These are phyloP conservation scores for Phytophthora fragariaefolia DNA, from an alignment of 352 stramenopile species.

Conservation along the genomic window DNA sequence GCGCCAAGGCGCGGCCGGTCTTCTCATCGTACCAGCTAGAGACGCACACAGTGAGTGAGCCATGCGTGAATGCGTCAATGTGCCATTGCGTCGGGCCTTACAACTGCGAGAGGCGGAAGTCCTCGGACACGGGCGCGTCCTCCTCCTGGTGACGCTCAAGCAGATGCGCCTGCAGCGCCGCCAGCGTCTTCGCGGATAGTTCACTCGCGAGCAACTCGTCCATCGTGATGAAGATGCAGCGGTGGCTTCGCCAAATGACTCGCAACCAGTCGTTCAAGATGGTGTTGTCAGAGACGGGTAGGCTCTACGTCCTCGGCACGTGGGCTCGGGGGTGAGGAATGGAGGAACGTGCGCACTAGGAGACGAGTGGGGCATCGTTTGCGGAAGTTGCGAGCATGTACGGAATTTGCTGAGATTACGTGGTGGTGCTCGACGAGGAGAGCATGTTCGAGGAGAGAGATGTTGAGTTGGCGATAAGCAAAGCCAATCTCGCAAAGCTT, in stretches of 20 bases:
- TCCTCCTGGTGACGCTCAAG: conserved; percentile 35
- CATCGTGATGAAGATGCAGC: conserved; percentile 24
- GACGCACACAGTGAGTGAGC: conserved; percentile 1
- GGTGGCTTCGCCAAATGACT: background rate
- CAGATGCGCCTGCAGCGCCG: conserved; percentile 54
- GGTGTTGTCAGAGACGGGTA: background rate
- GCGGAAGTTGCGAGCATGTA: too few species aligned
- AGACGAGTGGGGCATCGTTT: too few species aligned
- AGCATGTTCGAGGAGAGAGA: too few species aligned
- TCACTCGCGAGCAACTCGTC: conserved; percentile 49
- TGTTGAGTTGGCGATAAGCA: too few species aligned
- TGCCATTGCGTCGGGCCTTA: conserved; percentile 13
- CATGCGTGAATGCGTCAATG: too few species aligned
- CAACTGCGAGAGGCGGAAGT: conserved; percentile 65
- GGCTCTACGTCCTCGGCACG: background rate
- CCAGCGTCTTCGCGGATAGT: conserved; percentile 52
- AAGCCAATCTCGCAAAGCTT: too few species aligned
- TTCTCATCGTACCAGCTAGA: conserved; percentile 52
- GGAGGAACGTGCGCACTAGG: background rate
- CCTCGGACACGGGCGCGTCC: conserved; percentile 44
- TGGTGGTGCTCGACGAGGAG: too few species aligned
- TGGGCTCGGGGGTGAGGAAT: background rate
- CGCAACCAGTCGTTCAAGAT: background rate
- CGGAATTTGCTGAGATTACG: too few species aligned
- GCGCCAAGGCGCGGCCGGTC: conserved; percentile 47